Evolutionary conservation across 2,329 filamentous ascomycete species (phyloP).

Genomic region (Trichoderma koningii): DNA sequence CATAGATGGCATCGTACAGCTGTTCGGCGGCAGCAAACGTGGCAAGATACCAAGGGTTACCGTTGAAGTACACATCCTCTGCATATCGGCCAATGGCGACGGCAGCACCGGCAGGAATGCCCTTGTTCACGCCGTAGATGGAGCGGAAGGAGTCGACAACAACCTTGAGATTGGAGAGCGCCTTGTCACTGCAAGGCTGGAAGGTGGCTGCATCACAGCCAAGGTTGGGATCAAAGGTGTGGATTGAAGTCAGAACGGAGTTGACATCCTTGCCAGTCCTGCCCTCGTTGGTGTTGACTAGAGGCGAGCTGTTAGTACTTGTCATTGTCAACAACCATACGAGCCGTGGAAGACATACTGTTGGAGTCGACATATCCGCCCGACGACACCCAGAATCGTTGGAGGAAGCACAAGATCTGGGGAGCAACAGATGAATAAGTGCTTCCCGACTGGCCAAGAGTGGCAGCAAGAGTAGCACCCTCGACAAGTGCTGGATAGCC

Average conservation of each 20-base stretch:
- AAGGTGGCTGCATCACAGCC: conserved; percentile 71
- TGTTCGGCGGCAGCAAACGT: conserved; percentile 79
- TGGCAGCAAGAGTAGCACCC: conserved; percentile 65
- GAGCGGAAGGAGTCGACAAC: conserved; percentile 76
- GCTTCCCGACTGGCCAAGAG: conserved; percentile 61
- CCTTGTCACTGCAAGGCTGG: conserved; percentile 71
- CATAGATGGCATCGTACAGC: conserved; percentile 73
- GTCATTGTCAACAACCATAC: neutral
- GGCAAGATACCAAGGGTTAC: conserved; percentile 80
- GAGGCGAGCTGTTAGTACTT: neutral
- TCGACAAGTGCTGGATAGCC: conserved; percentile 56
- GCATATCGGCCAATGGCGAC: conserved; percentile 67
- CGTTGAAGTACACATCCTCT: conserved; percentile 73
- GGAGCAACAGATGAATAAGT: conserved; percentile 67
- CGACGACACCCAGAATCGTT: conserved; percentile 68
- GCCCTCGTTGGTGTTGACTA: conserved; percentile 59
- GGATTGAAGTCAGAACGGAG: conserved; percentile 66
- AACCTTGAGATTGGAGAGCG: conserved; percentile 74
- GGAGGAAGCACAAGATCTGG: conserved; percentile 71
- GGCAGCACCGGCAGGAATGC: conserved; percentile 60
- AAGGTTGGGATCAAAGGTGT: conserved; percentile 67
- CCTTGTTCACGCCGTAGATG: conserved; percentile 67
- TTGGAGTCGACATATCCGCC: conserved; percentile 68
- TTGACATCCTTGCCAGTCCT: conserved; percentile 73
- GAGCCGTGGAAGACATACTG: conserved; percentile 41